Evolutionary conservation across 75 land plant genomes (phyloP), one percentile per base, ranked within the genome.

Genomic region (Picea glauca): DNA sequence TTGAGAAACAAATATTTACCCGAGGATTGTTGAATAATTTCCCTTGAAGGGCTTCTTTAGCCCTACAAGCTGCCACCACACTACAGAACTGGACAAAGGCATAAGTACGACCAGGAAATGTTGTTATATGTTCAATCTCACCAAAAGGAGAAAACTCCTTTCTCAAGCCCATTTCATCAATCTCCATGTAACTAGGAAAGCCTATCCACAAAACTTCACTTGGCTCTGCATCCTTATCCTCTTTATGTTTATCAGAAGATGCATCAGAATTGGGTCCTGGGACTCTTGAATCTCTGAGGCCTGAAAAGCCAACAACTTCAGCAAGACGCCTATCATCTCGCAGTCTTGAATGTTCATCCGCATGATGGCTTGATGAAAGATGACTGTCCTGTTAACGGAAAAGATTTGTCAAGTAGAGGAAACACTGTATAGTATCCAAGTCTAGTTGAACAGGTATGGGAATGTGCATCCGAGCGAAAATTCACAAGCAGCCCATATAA

Each of bases 191-290:
- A 31, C 88, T 35, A 60, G 98, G 98, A 85, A 91, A 94, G 4
- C 98, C 93, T 59, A 96, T 89, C 99, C 99, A 96, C 38, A 96
- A 76, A 18, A 92, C 89, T 60, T 92, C 93, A 83, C 99, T 92
- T 12, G 99, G 98, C 30, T 89, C 91, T 30, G 78, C 89, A 81
- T 82, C 88, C 76, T 75, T 89, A 77, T 86, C 85, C 23, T 80
- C 91, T 50, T 78, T 86, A 20, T 79, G 74, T 57, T 80, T 84
- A 5, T 87, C 87, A 30, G 50, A 50, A 65, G 23, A 59, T 20
- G 56, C 20, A 0, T 88, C 88, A 78, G 81, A 79, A 72, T 77
- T 80, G 54, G 43, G 12, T 43, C 76, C 73, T 14, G 58, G 79
- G 17, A 78, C 0, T 81, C 86, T 82, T 17, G 75, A 70, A 20